These are phyloP conservation scores for Macaranga tanarius DNA, from an alignment of 441 rosid species.

Conservation along the genomic window DNA sequence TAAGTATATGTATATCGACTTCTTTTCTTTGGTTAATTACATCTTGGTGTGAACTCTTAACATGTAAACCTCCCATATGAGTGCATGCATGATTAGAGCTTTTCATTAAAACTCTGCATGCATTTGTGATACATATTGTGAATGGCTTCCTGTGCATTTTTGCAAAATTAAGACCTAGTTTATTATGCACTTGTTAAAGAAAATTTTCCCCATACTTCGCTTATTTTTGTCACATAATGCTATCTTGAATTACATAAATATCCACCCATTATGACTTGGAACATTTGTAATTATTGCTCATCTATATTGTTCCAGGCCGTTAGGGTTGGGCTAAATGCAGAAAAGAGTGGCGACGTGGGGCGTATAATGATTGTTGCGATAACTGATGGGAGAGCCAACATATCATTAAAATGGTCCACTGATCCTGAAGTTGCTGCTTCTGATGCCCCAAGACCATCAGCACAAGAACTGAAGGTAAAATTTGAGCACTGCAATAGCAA, in stretches of 20 bases:
- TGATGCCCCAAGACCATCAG: slow-evolving; percentile 85
- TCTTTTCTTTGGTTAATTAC: slow-evolving; percentile 5
- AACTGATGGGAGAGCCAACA: slow-evolving; percentile 96
- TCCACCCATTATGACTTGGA: background rate
- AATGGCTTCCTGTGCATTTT: background rate
- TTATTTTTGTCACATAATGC: background rate
- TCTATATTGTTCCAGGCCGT: slow-evolving; percentile 55
- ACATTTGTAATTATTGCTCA: slow-evolving; percentile 15
- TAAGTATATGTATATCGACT: slow-evolving; percentile 36
- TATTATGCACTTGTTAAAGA: background rate
- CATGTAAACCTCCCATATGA: background rate
- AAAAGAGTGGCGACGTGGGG: slow-evolving; percentile 97
- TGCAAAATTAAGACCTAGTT: background rate
- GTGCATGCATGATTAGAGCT: background rate
- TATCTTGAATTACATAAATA: background rate
- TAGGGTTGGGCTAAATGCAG: slow-evolving; percentile 95
- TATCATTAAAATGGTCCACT: slow-evolving; percentile 86
- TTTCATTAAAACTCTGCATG: background rate
- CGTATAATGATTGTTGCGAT: slow-evolving; percentile 94
- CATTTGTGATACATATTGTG: background rate
- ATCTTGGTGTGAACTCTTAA: background rate
- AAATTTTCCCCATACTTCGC: background rate
- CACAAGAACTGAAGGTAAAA: slow-evolving; percentile 86
- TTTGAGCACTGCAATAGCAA: slow-evolving; percentile 15
- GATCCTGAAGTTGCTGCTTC: slow-evolving; percentile 75